Evolutionary conservation across 139 green algal species (phyloP).

Genomic region (Raphidocelis subcapitata): DNA sequence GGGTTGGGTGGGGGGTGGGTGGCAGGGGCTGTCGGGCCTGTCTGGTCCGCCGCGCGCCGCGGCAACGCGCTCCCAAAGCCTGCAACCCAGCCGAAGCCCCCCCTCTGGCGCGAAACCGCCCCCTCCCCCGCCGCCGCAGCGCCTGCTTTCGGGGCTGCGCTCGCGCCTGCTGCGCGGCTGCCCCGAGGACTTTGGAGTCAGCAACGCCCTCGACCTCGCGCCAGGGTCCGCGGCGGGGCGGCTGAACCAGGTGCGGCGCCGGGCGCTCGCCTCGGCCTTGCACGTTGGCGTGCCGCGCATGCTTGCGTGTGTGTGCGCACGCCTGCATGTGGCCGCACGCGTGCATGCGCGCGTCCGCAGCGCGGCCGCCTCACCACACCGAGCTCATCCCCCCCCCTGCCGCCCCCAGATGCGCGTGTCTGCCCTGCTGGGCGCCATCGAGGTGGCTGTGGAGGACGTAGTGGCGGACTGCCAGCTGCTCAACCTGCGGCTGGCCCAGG

Average conservation of each 20-base stretch:
- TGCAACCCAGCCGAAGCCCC: too few species aligned
- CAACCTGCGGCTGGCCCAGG: background rate
- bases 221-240: background rate
- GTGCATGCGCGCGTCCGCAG: too few species aligned
- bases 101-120: too few species aligned
- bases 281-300: too few species aligned
- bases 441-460: constrained; percentile 43
- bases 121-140: too few species aligned
- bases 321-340: too few species aligned
- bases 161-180: constrained; percentile 14
- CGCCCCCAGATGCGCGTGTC: too few species aligned
- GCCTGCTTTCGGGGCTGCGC: background rate
- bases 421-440: too few species aligned
- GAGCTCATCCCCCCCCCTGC: too few species aligned
- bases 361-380: too few species aligned
- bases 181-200: constrained; percentile 38
- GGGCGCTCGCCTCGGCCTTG: too few species aligned
- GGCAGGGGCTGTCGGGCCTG: background rate
- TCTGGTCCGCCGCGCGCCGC: background rate
- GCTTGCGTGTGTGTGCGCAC: too few species aligned
- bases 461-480: constrained; percentile 25
- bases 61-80: background rate
- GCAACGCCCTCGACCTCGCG: constrained; percentile 15
- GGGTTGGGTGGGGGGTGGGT: background rate
- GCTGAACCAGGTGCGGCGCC: background rate